Conservation (phyloP, 148 eudicot species). For the Chenopodium album region DNA sequence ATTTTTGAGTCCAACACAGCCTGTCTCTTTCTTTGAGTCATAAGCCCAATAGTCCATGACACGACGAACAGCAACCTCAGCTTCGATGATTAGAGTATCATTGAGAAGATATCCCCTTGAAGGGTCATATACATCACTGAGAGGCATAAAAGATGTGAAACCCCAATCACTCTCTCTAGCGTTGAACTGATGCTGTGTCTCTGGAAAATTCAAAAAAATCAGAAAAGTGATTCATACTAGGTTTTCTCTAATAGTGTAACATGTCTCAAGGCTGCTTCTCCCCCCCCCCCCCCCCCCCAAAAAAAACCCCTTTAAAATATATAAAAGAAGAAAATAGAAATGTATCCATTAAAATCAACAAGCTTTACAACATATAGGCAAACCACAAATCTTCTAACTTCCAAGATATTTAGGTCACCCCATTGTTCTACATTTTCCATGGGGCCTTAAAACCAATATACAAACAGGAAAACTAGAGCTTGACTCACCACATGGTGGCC, state of each 20-base stretch:
- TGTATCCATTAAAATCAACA: not conserved
- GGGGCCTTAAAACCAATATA: not conserved
- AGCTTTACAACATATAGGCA: not conserved
- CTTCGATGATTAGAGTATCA: slow-evolving; percentile 78
- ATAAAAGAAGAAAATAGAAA: no score
- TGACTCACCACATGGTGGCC: not conserved
- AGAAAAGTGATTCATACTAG: not conserved
- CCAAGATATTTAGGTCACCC: not conserved
- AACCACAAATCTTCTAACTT: not conserved
- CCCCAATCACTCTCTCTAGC: slow-evolving; percentile 98
- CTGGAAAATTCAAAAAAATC: slow-evolving; percentile 38
- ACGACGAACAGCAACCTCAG: slow-evolving; percentile 90
- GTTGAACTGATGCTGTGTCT: slow-evolving; percentile 94
- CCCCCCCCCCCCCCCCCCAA: not conserved
- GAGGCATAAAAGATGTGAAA: slow-evolving; percentile 95
- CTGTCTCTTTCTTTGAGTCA: slow-evolving; percentile 96
- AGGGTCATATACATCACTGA: slow-evolving; percentile 87
- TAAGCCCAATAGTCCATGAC: slow-evolving; percentile 80
- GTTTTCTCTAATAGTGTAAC: not conserved
- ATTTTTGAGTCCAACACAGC: slow-evolving; percentile 94
- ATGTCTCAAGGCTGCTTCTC: not conserved
- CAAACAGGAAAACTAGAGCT: not conserved
- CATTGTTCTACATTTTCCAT: not conserved
- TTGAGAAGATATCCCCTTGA: slow-evolving; percentile 72
- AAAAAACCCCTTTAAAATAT: not conserved